Percentiles rank a stretch among this genome's conserved stretches.
These are phyloP conservation scores for Calocybe indica DNA, from an alignment of 768 basidiomycete genomes.

Conservation along the genomic window DNA sequence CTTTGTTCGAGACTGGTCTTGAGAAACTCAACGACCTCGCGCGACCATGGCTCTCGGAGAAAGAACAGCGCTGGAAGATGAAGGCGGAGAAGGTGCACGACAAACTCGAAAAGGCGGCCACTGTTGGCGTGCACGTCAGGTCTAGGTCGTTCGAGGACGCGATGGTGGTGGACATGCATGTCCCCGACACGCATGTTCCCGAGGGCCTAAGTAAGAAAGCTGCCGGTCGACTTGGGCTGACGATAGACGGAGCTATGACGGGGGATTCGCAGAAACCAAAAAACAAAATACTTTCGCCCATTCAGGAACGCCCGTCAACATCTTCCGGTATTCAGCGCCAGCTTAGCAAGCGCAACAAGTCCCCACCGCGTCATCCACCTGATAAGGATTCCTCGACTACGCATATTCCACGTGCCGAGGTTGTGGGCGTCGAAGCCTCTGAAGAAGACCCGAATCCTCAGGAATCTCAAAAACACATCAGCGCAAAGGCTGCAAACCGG, in stretches of 20 bases:
- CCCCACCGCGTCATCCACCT: not conserved
- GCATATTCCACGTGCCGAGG: not conserved
- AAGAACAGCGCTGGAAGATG: conserved; percentile 23
- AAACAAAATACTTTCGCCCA: conserved; percentile 17
- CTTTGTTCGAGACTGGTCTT: conserved; percentile 12
- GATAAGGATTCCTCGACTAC: not conserved
- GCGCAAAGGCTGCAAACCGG: conserved; percentile 35
- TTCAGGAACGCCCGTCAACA: conserved; percentile 29
- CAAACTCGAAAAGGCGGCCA: conserved; percentile 9
- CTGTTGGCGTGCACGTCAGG: conserved; percentile 1
- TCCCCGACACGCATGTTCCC: conserved; percentile 15
- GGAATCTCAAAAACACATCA: conserved; percentile 11
- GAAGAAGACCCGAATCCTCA: not conserved
- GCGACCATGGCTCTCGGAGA: conserved; percentile 29
- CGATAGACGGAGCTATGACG: conserved; percentile 1
- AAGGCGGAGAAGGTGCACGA: conserved; percentile 11
- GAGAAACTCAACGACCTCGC: conserved; percentile 13
- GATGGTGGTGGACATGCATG: not conserved
- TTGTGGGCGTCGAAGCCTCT: not conserved
- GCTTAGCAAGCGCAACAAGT: not conserved
- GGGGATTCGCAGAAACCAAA: conserved; percentile 15
- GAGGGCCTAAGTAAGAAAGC: conserved; percentile 19
- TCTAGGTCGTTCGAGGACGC: conserved; percentile 4
- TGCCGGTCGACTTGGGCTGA: conserved; percentile 15
- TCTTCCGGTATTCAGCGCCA: conserved; percentile 26